Evolutionary conservation across 306 rosid species (phyloP).

Genomic region (Dryas octopetala): DNA sequence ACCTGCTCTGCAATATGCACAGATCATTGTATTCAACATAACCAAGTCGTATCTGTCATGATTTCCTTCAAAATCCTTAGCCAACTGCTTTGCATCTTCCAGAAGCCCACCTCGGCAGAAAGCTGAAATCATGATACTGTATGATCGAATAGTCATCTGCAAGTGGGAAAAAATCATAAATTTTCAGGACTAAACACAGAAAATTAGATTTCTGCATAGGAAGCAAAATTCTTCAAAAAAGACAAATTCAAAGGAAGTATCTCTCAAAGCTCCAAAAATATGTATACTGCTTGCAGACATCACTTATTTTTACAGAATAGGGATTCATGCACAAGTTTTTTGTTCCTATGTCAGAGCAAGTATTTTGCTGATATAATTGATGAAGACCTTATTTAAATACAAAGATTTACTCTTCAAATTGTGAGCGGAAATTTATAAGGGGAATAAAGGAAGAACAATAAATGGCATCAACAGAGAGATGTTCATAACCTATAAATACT

Average conservation of each 20-base stretch:
- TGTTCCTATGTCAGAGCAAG: not conserved
- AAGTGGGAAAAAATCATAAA: conserved; percentile 26
- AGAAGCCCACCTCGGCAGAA: conserved; percentile 82
- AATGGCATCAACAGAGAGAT: too few species aligned
- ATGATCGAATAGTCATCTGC: conserved; percentile 79
- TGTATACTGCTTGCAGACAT: not conserved
- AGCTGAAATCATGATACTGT: conserved; percentile 92
- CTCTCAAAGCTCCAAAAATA: not conserved
- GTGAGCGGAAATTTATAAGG: not conserved
- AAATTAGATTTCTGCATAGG: not conserved
- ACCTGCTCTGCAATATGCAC: conserved; percentile 90
- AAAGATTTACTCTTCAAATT: conserved; percentile 1
- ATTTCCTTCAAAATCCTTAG: conserved; percentile 73
- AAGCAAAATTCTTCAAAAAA: conserved; percentile 13
- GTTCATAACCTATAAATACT: not conserved
- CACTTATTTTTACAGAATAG: not conserved
- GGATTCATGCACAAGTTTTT: not conserved
- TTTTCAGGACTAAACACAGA: conserved; percentile 22
- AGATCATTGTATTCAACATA: conserved; percentile 80
- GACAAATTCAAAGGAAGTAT: not conserved
- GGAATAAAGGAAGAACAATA: not conserved
- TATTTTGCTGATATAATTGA: not conserved
- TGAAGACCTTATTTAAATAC: not conserved
- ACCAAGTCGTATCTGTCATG: conserved; percentile 77
- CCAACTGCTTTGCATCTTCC: conserved; percentile 78